Evolutionary conservation across 257 asterid species (phyloP), one percentile per base, ranked within the genome.

Genomic region (Forsythia viridissima): DNA sequence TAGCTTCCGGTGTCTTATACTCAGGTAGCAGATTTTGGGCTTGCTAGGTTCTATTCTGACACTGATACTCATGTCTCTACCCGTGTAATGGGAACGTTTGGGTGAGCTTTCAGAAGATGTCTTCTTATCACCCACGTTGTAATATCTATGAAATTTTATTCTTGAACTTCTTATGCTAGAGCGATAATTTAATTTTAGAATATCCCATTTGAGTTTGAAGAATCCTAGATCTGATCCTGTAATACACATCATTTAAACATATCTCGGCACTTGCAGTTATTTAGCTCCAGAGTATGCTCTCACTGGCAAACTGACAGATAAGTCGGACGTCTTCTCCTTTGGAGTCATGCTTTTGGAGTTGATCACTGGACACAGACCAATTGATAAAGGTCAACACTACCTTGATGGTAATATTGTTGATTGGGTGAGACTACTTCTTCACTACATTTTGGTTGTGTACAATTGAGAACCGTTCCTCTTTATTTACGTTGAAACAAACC

Each of bases 1-100:
- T 69, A 77, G 75, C 70, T 38, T 11, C 77, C 46, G 70, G 46
- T 67, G 74, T 77, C 74, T 21, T 73, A 71, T 83, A 61, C 77
- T 63, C 88, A 94, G 98, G 97, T 94, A 76, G 98, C 98, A 59
- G 98, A 94, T 88, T 94, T 94, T 65, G 98, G 98, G 89, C 96
- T 94, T 75, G 97, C 98, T 34, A 92, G 97, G 82, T 83, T 94
- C 80, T 85, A 90, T 83, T 84, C 89, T 76, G 98, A 94, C 70
- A 81, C 93, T 20, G 97, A 94, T 76, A 94, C 97, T 77, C 98
- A 92, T 73, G 94, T 94, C 77, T 94, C 98, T 72, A 94, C 98
- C 68, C 93, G 97, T 51, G 97, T 94, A 21, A 94, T 94, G 98
- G 98, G 98, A 83, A 94, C 98, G 79, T 94, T 91, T 55, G 98